Base-by-base conservation (phyloP, 345 rosid genomes). In the Anacardium occidentale region DNA sequence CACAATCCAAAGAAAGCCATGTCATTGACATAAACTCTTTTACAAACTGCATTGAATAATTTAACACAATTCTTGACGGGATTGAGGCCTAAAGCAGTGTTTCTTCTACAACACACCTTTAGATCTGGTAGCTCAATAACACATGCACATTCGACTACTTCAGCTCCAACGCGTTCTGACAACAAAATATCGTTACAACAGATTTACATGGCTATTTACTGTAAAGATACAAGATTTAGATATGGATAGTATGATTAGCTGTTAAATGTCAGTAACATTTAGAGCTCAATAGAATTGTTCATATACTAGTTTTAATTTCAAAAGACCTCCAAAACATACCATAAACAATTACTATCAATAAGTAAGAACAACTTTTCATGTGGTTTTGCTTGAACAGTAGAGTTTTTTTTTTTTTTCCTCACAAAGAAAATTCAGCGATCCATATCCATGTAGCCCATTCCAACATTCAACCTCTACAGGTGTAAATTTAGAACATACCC, bases 121-220 rank as follows among this genome's bases (percentile, higher is more conserved):
- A 93, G 53, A 68, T 92, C 97, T 0, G 97, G 99, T 66, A 93
- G 72, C 78, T 87, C 99, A 48, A 96, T 91, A 54, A 91, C 91
- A 56, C 97, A 88, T 45, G 95, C 93, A 61, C 97, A 90, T 74
- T 90, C 97, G 68, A 91, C 97, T 42, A 91, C 93, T 85, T 91
- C 90, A 24, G 97, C 99, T 76, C 97, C 99, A 65, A 75, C 93
- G 10, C 91, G 88, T 76, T 95, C 99, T 95, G 85, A 52, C 3
- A 69, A 42, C 34, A 0, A 64, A 62, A 32, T 14, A 32, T 32
- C 21, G 18, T 75, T 58, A 53, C 17, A 50, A 17, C 6, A 50
- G 3, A 12, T 15, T 50, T 50, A 50, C 26, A 25, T 14, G 21
- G 20, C 37, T 10, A 58, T 17, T 45, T 10, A 53, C 42, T 3